A percentile compares a stretch with the other conserved stretches of the same genome.
These are phyloP conservation scores for Botrytis hyacinthi DNA, from an alignment of 2,329 filamentous ascomycete species.

Conservation along the genomic window DNA sequence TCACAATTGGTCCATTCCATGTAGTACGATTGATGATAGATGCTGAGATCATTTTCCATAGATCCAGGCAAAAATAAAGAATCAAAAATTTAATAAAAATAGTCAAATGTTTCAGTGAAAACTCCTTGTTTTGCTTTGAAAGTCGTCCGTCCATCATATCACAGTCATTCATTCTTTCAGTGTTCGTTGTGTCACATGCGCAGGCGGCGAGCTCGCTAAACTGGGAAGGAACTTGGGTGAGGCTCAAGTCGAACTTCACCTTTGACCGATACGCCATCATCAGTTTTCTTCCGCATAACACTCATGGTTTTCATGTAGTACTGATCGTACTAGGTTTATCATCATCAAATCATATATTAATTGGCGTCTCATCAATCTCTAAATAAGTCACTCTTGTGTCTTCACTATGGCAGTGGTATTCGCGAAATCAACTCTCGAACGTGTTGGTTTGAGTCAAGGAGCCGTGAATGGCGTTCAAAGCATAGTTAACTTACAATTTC, in stretches of 20 bases:
- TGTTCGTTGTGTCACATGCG: neutral
- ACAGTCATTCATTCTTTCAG: neutral
- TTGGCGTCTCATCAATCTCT: neutral
- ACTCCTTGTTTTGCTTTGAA: neutral
- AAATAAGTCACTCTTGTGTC: neutral
- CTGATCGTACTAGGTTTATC: neutral
- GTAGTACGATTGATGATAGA: conserved; percentile 28
- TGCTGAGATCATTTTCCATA: conserved; percentile 32
- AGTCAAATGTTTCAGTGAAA: neutral
- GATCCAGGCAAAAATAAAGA: conserved; percentile 32
- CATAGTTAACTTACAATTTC: conserved; percentile 6
- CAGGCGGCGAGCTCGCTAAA: neutral
- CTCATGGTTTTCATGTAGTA: neutral
- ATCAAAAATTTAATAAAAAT: conserved; percentile 28
- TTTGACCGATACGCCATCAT: neutral
- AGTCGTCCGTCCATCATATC: neutral
- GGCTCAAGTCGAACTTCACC: neutral
- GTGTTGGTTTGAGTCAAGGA: conserved; percentile 3
- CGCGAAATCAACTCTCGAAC: neutral
- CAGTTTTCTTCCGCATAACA: neutral
- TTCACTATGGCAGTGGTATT: neutral
- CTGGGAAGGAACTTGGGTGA: neutral
- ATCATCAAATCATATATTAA: neutral
- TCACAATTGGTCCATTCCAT: conserved; percentile 28
- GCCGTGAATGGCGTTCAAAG: neutral